Evolutionary conservation across 2,329 filamentous ascomycete genomes (phyloP), one percentile per base, ranked within the genome.

Genomic region (Simplicillium aogashimaense): DNA sequence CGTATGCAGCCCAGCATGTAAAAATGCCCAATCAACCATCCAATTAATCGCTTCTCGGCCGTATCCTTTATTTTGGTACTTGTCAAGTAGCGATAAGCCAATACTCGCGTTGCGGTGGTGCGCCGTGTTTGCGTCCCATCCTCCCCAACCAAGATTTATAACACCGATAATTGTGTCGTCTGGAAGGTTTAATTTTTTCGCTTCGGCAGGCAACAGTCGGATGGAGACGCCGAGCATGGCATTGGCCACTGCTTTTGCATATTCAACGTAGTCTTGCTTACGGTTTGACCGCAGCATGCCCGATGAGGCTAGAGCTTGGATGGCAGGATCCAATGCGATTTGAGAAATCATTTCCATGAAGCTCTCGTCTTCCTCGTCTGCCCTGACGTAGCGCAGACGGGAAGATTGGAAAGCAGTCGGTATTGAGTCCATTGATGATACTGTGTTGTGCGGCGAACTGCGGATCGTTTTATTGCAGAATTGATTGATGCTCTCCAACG

Each of bases 1-100:
- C 9, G 61, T 54, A 45, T 72, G 68, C 54, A 72, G 45, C 8
- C 61, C 63, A 3, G 56, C 65, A 20, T 57, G 54, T 25, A 45
- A 45, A 47, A 72, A 73, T 1, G 61, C 62, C 59, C 66, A 72
- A 35, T 65, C 57, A n/a, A 70, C 46, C 7, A 54, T 59, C 67
- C 66, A 74, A 25, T 53, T 51, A 41, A 72, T 63, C 4, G 65
- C 63, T 47, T 72, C 68, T 14, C 49, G 49, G 5, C 69, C 68
- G 44, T 70, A 72, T 0, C 69, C 65, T 29, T 54, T 46, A 15
- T 54, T 52, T 42, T 68, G 63, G 45, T 60, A 58, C 5, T 40
- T 28, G 1, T 51, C 46, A 3, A 57, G 43, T 17, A 70, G 55
- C 29, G 52, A 52, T 36, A 69, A 53, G 18, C 57, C 61, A 17